Base-by-base conservation (phyloP, 164 flowering plant species). In the Taxillus chinensis region DNA sequence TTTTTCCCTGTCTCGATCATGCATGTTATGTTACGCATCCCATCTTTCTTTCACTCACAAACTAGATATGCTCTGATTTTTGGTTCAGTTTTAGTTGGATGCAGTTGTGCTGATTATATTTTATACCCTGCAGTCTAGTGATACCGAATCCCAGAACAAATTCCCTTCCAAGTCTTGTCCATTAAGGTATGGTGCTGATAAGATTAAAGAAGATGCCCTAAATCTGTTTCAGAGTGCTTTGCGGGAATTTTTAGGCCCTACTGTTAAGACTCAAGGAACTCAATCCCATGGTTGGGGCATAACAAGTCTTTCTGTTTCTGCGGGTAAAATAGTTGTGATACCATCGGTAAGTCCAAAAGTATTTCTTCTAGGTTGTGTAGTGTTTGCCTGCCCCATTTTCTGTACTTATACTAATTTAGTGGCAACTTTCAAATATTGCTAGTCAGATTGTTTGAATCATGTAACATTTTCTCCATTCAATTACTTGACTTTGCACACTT, bases 141-240 rank as follows among this genome's bases (percentile, higher is more conserved):
- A 85, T 40, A 58, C 84, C 4, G 89, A 84, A 62, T 80, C 89
- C 58, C 77, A 68, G 13, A 93, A 75, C 65, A 93, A 88, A 50
- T 90, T 90, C 59, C 95, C 97, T 61, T 93, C 97, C 43, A 93
- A 82, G 71, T 93, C 98, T 4, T 93, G 97, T 67, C 83, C 90
- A 5, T 67, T 93, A 59, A 83, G 97, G 64, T 90, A 93, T 71
- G 98, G 97, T 55, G 62, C 81, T 67, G 56, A 79, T 17, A 93
- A 88, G 75, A 82, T 93, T 73, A 90, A 84, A 68, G 95, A 88
- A 73, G 99, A 90, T 77, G 89, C 92, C 43, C 52, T 85, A 9
- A 84, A 69, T 62, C 71, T 93, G 62, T 93, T 93, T 71, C 82
- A 84, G 57, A 79, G 86, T 66, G 97, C 80, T 15, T 68, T 93